These are phyloP conservation scores for Cyberlindnera mrakii DNA, from an alignment of 805 yeast genomes.

Conservation along the genomic window DNA sequence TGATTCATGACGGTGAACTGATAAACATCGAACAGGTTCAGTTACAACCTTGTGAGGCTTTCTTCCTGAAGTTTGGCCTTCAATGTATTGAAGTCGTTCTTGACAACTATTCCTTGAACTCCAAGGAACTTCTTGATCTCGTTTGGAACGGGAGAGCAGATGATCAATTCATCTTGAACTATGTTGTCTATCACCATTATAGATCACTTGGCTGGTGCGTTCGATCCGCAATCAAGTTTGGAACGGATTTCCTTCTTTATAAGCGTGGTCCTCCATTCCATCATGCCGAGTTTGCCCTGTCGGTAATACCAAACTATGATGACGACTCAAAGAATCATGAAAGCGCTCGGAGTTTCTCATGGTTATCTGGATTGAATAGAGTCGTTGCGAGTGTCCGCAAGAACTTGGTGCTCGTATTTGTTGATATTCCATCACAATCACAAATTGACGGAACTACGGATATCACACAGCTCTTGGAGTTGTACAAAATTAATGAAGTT, in stretches of 20 bases:
- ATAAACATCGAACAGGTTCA: constrained; percentile 38
- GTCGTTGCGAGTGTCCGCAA: constrained; percentile 87
- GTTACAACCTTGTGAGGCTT: constrained; percentile 67
- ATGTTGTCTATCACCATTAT: constrained; percentile 79
- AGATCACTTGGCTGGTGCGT: constrained; percentile 93
- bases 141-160: constrained; percentile 11
- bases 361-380: constrained; percentile 66
- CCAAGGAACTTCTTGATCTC: constrained; percentile 7
- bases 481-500: constrained; percentile 56
- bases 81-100: constrained; percentile 37
- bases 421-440: constrained; percentile 44
- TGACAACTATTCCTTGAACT: constrained; percentile 11
- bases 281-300: constrained; percentile 83
- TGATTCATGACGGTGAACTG: constrained; percentile 27
- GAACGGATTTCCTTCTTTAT: constrained; percentile 78
- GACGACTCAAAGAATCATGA: constrained; percentile 25
- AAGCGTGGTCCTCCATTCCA: constrained; percentile 91
- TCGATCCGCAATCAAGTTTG: constrained; percentile 86
- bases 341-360: constrained; percentile 39
- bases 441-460: constrained; percentile 23
- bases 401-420: constrained; percentile 62
- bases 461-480: constrained; percentile 31
- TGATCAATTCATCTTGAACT: constrained; percentile 32
- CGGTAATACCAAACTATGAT: constrained; percentile 37
- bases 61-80: constrained; percentile 59